These are phyloP conservation scores for Pseudozyma tsukubaensis DNA, from an alignment of 1,284 basidiomycete species.

Conservation along the genomic window DNA sequence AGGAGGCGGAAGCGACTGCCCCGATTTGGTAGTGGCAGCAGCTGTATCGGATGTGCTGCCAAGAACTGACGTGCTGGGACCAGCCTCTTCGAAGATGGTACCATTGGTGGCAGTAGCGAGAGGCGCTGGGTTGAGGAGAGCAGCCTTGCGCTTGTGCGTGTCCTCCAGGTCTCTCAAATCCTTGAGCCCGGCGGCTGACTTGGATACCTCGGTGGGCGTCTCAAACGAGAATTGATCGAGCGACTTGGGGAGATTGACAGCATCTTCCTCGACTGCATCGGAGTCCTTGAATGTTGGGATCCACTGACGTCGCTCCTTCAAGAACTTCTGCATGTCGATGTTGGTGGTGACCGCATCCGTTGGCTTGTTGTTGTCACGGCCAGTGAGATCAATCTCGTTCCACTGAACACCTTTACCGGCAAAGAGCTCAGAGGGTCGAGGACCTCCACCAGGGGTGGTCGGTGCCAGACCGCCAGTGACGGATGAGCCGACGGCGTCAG, in stretches of 20 bases:
- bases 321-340: slow-evolving; percentile 56
- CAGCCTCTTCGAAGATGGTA: slow-evolving; percentile 48
- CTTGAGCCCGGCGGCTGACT: slow-evolving; percentile 42
- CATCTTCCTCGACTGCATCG: slow-evolving; percentile 26
- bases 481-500: slow-evolving; percentile 20
- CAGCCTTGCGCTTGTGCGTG: slow-evolving; percentile 53
- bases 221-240: slow-evolving; percentile 44
- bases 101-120: slow-evolving; percentile 29
- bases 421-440: slow-evolving; percentile 58
- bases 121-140: slow-evolving; percentile 29
- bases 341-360: slow-evolving; percentile 22
- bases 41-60: not conserved
- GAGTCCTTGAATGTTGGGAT: slow-evolving; percentile 52
- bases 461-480: slow-evolving; percentile 22
- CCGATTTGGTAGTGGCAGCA: slow-evolving; percentile 6
- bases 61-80: slow-evolving; percentile 12
- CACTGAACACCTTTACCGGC: slow-evolving; percentile 62
- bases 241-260: slow-evolving; percentile 22
- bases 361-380: slow-evolving; percentile 29
- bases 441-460: slow-evolving; percentile 6
- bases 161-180: slow-evolving; percentile 57
- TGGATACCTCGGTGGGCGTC: slow-evolving; percentile 13
- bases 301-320: slow-evolving; percentile 60
- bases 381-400: slow-evolving; percentile 54
- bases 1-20: slow-evolving; percentile 21